Evolutionary conservation across 139 green algal genomes (phyloP).

Genomic region (Microglena sp.): DNA sequence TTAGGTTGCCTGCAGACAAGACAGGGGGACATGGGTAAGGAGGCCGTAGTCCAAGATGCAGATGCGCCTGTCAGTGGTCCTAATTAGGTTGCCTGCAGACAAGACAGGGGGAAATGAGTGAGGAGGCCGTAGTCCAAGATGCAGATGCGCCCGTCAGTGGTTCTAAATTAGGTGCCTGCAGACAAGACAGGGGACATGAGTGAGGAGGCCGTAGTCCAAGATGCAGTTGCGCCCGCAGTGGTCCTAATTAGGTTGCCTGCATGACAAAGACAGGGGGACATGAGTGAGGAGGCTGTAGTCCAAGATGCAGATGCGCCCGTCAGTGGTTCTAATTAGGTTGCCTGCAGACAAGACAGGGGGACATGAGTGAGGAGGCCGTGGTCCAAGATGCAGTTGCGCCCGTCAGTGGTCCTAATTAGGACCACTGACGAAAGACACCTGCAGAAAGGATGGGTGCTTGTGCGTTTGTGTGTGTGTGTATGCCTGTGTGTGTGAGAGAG

Average conservation of each 20-base stretch:
- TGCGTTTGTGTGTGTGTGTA: no score
- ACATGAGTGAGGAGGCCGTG: constrained; percentile 26
- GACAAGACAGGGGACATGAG: not conserved
- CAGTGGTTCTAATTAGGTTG: constrained; percentile 35
- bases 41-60: constrained; percentile 71
- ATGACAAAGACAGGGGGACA: not conserved
- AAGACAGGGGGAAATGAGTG: not conserved
- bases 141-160: constrained; percentile 72
- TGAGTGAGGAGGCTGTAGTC: constrained; percentile 43
- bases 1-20: constrained; percentile 16
- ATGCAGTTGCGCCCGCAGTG: constrained; percentile 74
- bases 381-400: constrained; percentile 79
- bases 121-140: constrained; percentile 63
- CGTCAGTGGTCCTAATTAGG: constrained; percentile 51
- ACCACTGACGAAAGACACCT: constrained; percentile 1
- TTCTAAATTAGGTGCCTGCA: constrained; percentile 25
- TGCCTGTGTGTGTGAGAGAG: no score
- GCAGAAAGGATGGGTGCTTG: no score
- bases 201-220: constrained; percentile 49
- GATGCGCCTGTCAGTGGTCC: constrained; percentile 70
- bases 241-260: constrained; percentile 31
- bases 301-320: constrained; percentile 79
- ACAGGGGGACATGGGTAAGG: not conserved
- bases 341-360: no score
- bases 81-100: constrained; percentile 8